Base-by-base conservation (phyloP, 106 monocot genomes). In the Platanthera zijinensis region DNA sequence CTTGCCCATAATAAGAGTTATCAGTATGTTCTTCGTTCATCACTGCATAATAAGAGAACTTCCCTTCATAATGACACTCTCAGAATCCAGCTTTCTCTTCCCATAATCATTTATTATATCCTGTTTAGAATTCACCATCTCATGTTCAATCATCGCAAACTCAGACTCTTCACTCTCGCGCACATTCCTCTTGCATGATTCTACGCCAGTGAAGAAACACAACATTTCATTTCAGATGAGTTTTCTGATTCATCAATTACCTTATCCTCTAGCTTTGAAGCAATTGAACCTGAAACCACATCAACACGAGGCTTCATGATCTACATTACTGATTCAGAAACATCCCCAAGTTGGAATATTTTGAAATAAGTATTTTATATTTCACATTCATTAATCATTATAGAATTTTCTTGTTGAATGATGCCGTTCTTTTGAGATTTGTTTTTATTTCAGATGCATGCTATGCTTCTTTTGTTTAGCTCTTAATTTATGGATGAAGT, bases 121-220 rank as follows among this genome's bases (percentile, higher is more conserved):
- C 52, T 87, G 62, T 12, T 61, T 32, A 0, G 69, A 25, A 57
- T 86, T 66, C 73, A 88, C 94, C 11, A 88, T 75, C 53, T 88
- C 91, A 11, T 86, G 83, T 69, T 97, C 91, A 51, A 89, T 74
- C 39, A 94, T 83, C 11, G 47, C 84, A 52, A 90, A 90, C 10
- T 94, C 86, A 7, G 72, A 61, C 0, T 76, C 80, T 54, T 78
- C 82, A 75, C 32, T 15, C 12, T 84, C 74, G 7, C 73, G 17
- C 4, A 64, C 52, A 25, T 78, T 77, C 51, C 61, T 75, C 61
- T 82, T 64, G 39, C n/a, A 32, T 10, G 39, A 47, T 54, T 82
- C 87, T 45, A 50, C 15, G 28, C 32, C 32, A 1, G 32, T 32
- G 32, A 32, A 52, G 57, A 4, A 21, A 46, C 28, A 51, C 51